A percentile compares a stretch with the other conserved stretches of the same genome.
phyloP scores from a whole-genome alignment of 73 alveolate species.

The Urostyla sp. region DNA sequence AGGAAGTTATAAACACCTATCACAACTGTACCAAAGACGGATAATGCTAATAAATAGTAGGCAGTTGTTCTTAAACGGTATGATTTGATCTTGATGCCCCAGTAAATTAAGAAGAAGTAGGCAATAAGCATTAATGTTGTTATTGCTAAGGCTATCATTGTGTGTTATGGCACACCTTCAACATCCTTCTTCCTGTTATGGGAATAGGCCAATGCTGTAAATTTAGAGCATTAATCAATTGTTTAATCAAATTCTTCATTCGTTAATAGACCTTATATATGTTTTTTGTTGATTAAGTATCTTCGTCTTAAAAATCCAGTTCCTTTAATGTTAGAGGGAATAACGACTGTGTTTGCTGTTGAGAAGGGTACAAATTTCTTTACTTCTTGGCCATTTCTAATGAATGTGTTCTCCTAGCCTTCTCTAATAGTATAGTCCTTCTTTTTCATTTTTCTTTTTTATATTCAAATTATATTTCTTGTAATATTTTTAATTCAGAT shows the following conservation, averaged over 20 bases:
- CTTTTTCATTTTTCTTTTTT: too few relatives aligned
- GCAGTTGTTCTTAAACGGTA: slow-evolving; percentile 30
- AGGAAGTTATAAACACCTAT: slow-evolving; percentile 41
- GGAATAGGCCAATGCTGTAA: slow-evolving; percentile 40
- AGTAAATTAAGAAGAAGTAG: slow-evolving; percentile 39
- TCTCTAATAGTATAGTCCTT: too few relatives aligned
- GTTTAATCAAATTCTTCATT: slow-evolving; percentile 59
- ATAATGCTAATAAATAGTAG: slow-evolving; percentile 10
- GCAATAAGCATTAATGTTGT: slow-evolving; percentile 25
- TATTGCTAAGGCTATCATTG: slow-evolving; percentile 13
- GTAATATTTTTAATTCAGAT: too few relatives aligned
- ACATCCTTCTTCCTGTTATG: slow-evolving; percentile 49
- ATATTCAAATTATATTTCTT: too few relatives aligned
- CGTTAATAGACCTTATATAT: slow-evolving; percentile 9
- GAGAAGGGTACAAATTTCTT: slow-evolving; percentile 46
- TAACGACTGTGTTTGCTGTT: slow-evolving; percentile 16
- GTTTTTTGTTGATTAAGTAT: slow-evolving; percentile 28
- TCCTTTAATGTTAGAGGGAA: slow-evolving; percentile 59
- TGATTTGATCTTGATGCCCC: slow-evolving; percentile 22
- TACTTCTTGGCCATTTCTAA: too few relatives aligned
- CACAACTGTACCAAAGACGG: slow-evolving; percentile 12
- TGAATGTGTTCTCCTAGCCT: too few relatives aligned
- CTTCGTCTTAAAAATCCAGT: slow-evolving; percentile 61
- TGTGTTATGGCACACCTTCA: slow-evolving; percentile 7
- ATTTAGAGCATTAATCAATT: slow-evolving; percentile 46